Evolutionary conservation across 139 green algal genomes (phyloP).

Genomic region (Volvox reticuliferus): DNA sequence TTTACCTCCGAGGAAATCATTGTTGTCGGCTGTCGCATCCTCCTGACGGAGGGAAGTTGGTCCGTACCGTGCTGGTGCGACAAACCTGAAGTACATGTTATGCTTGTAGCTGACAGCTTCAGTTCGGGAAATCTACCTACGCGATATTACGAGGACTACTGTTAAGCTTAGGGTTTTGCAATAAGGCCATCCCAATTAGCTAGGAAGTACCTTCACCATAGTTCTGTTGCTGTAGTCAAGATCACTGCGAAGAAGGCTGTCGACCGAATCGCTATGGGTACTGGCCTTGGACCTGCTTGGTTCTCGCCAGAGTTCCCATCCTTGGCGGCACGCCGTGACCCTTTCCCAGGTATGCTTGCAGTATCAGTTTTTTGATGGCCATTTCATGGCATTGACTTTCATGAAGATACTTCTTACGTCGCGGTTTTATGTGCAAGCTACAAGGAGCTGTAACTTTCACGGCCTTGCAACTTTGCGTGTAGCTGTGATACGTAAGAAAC

Average conservation of each 20-base stretch:
- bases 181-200: too few species aligned
- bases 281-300: slow-evolving; percentile 1
- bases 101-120: too few species aligned
- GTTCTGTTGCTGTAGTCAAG: neutral
- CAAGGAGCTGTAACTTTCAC: neutral
- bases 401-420: neutral
- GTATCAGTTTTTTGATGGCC: neutral
- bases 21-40: too few species aligned
- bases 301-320: slow-evolving; percentile 10
- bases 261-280: neutral
- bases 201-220: neutral
- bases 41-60: too few species aligned
- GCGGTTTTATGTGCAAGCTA: neutral
- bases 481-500: neutral
- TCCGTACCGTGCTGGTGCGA: too few species aligned
- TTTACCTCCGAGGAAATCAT: too few species aligned
- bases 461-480: neutral
- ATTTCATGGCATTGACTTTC: neutral
- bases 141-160: too few species aligned
- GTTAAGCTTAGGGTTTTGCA: too few species aligned
- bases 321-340: neutral
- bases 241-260: neutral
- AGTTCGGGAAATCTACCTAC: too few species aligned
- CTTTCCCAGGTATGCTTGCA: slow-evolving; percentile 26
- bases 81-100: too few species aligned